phyloP scores from a whole-genome alignment of 2,329 filamentous ascomycete genomes.

The Fusarium coicis region DNA sequence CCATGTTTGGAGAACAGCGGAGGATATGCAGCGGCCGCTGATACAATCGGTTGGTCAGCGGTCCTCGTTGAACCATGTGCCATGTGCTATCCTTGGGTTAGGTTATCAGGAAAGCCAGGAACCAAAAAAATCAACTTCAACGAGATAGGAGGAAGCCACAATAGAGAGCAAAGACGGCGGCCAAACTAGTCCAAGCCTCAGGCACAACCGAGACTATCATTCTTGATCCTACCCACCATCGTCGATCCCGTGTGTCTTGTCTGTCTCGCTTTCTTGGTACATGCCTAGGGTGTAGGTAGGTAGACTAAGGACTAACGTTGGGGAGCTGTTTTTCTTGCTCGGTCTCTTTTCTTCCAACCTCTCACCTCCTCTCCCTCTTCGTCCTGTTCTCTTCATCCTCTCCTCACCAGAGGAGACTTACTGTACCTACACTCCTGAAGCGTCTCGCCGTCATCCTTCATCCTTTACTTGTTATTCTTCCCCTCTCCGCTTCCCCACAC shows the following conservation, averaged over 20 bases:
- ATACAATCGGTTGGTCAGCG: constrained; percentile 26
- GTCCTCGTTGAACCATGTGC: constrained; percentile 24
- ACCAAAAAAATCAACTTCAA: constrained; percentile 1
- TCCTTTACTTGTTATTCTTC: constrained; percentile 12
- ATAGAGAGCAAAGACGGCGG: not conserved
- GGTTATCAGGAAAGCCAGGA: constrained; percentile 16
- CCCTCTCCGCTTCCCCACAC: constrained; percentile 32
- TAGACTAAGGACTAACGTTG: constrained; percentile 3
- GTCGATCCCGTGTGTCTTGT: constrained; percentile 37
- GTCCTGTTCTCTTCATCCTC: not conserved
- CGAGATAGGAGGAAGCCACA: constrained; percentile 18
- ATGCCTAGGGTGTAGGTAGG: not conserved
- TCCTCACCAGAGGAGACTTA: constrained; percentile 19
- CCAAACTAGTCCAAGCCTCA: constrained; percentile 35
- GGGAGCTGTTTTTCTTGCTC: constrained; percentile 25
- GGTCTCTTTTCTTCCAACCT: constrained; percentile 8
- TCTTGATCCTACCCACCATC: constrained; percentile 43
- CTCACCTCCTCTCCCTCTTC: constrained; percentile 20
- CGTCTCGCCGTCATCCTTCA: constrained; percentile 5
- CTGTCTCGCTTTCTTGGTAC: constrained; percentile 14
- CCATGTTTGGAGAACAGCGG: constrained; percentile 16
- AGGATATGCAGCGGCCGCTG: constrained; percentile 33
- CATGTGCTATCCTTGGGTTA: constrained; percentile 11
- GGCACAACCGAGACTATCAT: constrained; percentile 38
- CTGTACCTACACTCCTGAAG: constrained; percentile 8